Evolutionary conservation across 768 basidiomycete genomes (phyloP), one percentile per base, ranked within the genome.

Genomic region (Phylloporus sp.): DNA sequence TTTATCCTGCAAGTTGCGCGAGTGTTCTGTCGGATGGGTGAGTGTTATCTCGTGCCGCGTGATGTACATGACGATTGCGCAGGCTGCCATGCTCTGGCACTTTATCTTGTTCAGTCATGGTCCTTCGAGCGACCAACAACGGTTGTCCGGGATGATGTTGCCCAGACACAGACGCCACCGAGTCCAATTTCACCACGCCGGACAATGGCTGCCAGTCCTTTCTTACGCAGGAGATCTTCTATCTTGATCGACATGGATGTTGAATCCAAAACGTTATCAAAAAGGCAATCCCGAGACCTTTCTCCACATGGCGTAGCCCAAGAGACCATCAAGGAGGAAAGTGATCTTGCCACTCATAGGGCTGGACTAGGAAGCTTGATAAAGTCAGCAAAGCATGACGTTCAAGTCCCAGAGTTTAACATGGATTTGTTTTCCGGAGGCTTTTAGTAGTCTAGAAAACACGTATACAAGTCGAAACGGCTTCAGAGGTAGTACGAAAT

Each of bases 1-100:
- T 98, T 98, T 63, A 90, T 99, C 9, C 71, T 94, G 23, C 94
- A 98, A 68, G 91, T 92, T 56, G 89, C 93, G 0, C 80, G 91
- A 23, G 88, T 95, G 8, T 93, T 97, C 56, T 91, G 88, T 58
- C 75, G 90, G 49, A 95, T 97, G 92, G 96, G 95, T 90, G 54
- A 32, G 84, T 63, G 1, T 9, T 24, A n/a, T 18, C 21, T 24
- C 6, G 28, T 31, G 34, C 6, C 18, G 20, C 35, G 45, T 22
- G 28, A 31, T 23, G 22, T 36, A 34, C 27, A 29, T 44, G 52
- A 42, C 43, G 37, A 48, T 45, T 13, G 44, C 40, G 10, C 63
- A 96, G 94, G 95, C 17, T 97, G 94, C 58, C 95, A 96, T 62
- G 79, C 79, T 6, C 71, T 99, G n/a, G 94, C 90, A 6, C 75